Base-by-base conservation (phyloP, 768 basidiomycete genomes). In the Strobilomyces echinocephalus region DNA sequence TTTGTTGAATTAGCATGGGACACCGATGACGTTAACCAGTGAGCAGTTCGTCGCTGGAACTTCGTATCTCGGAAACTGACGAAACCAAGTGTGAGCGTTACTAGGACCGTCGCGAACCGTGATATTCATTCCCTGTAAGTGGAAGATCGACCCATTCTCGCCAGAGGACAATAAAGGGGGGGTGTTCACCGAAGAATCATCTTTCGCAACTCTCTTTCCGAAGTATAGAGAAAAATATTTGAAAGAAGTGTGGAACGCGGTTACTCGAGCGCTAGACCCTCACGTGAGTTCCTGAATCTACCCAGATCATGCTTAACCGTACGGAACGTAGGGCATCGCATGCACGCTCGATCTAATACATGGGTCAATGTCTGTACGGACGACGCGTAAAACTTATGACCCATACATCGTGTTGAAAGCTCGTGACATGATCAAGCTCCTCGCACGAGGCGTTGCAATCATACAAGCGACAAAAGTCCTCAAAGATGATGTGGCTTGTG, bases 11-110 rank as follows among this genome's bases (percentile, higher is more conserved):
- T 56, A 97, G 95, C 95, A 65, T 98, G 95, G 95, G 95, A 98
- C 67, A 97, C 95, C 41, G 95, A 97, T 69, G 95, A 97, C 63
- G 93, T 97, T 72, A 91, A 97, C 78, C 95, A 97, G 93, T 95
- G 69, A 84, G 93, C 69, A 21, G n/a, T 41, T 28, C 46, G 46
- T 40, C 28, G 21, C 42, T 57, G 30, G 44, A 40, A 41, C 36
- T 46, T 55, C 34, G 49, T 36, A 21, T 44, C 5, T 12, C 34
- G 15, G 47, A 39, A 35, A 52, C 51, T 51, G 30, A 47, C 36
- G n/a, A 20, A 44, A 46, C 49, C 47, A 6, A 83, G 80, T 68
- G 81, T 82, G 72, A 72, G 79, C 40, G 11, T 49, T 30, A 21
- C 26, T 44, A 24, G 34, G 20, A 31, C 26, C 35, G 2, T 34